phyloP scores from a whole-genome alignment of 148 eudicot genomes.

The Salicornia ramosissima region DNA sequence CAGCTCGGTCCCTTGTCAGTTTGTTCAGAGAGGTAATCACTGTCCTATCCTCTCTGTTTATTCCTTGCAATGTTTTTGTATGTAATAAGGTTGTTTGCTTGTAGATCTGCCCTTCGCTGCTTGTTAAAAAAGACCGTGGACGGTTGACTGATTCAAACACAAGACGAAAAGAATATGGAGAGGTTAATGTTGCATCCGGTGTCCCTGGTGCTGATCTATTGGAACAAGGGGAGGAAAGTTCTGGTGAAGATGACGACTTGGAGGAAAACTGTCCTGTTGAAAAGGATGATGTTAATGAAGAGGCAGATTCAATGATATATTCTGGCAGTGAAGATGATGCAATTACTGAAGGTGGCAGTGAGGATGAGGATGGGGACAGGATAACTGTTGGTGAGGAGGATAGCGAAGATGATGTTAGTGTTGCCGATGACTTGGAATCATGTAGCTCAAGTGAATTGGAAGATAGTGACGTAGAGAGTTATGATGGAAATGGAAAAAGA shows the following conservation, averaged over 20 bases:
- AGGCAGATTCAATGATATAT: constrained; percentile 12
- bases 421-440: constrained; percentile 28
- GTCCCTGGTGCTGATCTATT: constrained; percentile 76
- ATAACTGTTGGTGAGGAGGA: constrained; percentile 19
- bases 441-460: constrained; percentile 28
- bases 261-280: constrained; percentile 27
- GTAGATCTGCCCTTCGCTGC: constrained; percentile 91
- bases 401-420: constrained; percentile 24
- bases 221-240: constrained; percentile 30
- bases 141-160: constrained; percentile 74
- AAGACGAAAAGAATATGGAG: constrained; percentile 90
- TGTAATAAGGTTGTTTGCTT: constrained; percentile 20
- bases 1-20: constrained; percentile 83
- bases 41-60: constrained; percentile 8
- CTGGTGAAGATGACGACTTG: constrained; percentile 29
- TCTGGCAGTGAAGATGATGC: constrained; percentile 28
- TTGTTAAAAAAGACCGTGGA: constrained; percentile 88
- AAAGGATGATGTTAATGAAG: constrained; percentile 28
- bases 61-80: constrained; percentile 2
- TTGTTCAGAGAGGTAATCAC: constrained; percentile 86
- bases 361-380: constrained; percentile 20
- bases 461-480: constrained; percentile 19
- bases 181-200: constrained; percentile 57
- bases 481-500: constrained; percentile 24
- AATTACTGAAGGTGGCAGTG: constrained; percentile 28